These are phyloP conservation scores for Massariosphaeria phaeospora DNA, from an alignment of 495 filamentous ascomycete species.

Conservation along the genomic window DNA sequence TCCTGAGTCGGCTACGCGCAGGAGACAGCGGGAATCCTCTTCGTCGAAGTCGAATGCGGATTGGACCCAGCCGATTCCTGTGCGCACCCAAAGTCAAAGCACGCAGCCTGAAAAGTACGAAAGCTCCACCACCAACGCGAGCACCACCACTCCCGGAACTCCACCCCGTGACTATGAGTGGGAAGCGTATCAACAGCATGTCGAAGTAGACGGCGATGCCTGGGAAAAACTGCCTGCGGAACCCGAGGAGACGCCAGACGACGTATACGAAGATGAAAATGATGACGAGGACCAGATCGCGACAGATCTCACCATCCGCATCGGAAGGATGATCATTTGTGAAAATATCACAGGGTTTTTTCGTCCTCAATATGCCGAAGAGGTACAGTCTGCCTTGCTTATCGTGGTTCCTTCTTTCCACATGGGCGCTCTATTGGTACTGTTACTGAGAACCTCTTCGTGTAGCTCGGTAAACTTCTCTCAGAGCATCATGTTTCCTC, in stretches of 20 bases:
- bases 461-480: conserved; percentile 31
- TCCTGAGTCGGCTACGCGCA: conserved; percentile 25
- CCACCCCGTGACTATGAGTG: conserved; percentile 33
- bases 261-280: conserved; percentile 31
- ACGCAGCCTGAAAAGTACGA: conserved; percentile 12
- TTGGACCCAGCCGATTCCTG: conserved; percentile 28
- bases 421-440: not conserved
- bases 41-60: conserved; percentile 21
- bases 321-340: conserved; percentile 32
- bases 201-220: conserved; percentile 29
- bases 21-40: conserved; percentile 18
- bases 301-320: conserved; percentile 28
- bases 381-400: conserved; percentile 16
- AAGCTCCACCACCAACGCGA: conserved; percentile 5
- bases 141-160: conserved; percentile 30
- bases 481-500: conserved; percentile 15
- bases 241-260: conserved; percentile 28
- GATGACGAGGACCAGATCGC: conserved; percentile 31
- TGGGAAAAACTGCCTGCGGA: conserved; percentile 32
- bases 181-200: conserved; percentile 33
- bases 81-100: conserved; percentile 16
- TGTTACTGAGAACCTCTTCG: conserved; percentile 12
- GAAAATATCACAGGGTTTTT: conserved; percentile 31
- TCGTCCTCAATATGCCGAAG: conserved; percentile 33
- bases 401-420: not conserved